phyloP scores from a whole-genome alignment of 352 stramenopile genomes.

The Globisporangium cystogenes region DNA sequence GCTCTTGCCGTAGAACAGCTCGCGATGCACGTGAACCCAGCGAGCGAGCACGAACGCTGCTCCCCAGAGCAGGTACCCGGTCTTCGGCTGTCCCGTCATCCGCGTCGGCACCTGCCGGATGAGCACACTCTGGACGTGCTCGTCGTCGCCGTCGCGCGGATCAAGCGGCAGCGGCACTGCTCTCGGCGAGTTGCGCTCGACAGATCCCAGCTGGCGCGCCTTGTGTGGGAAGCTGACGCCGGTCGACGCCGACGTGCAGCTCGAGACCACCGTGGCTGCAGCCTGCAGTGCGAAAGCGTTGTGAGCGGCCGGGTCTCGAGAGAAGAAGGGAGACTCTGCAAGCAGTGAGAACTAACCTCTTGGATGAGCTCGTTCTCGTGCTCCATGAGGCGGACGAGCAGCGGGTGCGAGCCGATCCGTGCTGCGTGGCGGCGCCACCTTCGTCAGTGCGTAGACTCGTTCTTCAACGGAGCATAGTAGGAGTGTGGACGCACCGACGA shows the following conservation, averaged over 20 bases:
- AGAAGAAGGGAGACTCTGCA: neutral
- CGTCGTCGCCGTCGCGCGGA: slow-evolving; percentile 31
- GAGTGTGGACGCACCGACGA: slow-evolving; percentile 33
- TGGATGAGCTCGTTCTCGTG: slow-evolving; percentile 70
- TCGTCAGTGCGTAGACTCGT: neutral
- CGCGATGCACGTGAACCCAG: slow-evolving; percentile 76
- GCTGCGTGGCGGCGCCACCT: slow-evolving; percentile 14
- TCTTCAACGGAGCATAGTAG: too few species aligned
- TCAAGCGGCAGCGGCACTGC: slow-evolving; percentile 56
- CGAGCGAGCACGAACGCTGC: slow-evolving; percentile 74
- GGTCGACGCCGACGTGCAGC: slow-evolving; percentile 51
- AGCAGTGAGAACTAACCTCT: slow-evolving; percentile 28
- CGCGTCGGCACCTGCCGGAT: slow-evolving; percentile 76
- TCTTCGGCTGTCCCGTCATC: slow-evolving; percentile 86
- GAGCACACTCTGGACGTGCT: slow-evolving; percentile 41
- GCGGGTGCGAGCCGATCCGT: slow-evolving; percentile 50
- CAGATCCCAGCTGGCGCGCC: slow-evolving; percentile 49
- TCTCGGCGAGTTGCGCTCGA: slow-evolving; percentile 48
- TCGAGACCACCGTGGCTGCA: slow-evolving; percentile 56
- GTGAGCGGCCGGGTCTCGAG: neutral
- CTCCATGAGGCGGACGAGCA: slow-evolving; percentile 76
- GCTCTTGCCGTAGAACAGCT: slow-evolving; percentile 61
- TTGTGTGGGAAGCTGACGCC: slow-evolving; percentile 68
- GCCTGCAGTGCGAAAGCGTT: slow-evolving; percentile 20
- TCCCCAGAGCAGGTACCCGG: slow-evolving; percentile 80